Percentiles rank a stretch among this genome's conserved stretches.
Conservation (phyloP, 2,329 filamentous ascomycete species). For the Exophiala sp. region DNA sequence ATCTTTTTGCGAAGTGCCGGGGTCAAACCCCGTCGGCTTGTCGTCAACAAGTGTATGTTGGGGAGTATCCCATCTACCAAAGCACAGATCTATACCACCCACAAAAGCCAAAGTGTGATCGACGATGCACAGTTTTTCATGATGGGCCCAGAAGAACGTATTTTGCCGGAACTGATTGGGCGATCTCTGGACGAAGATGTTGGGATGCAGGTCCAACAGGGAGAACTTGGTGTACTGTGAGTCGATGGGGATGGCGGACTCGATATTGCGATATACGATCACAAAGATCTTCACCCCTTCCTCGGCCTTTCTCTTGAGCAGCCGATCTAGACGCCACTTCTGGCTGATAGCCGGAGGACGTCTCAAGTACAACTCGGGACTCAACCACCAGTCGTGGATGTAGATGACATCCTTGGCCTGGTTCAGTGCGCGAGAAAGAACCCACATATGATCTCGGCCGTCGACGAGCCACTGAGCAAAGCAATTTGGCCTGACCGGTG, state of each 20-base stretch:
- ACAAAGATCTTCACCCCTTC: constrained; percentile 97
- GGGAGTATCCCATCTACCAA: constrained; percentile 94
- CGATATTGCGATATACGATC: constrained; percentile 96
- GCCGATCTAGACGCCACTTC: constrained; percentile 90
- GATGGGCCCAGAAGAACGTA: constrained; percentile 98
- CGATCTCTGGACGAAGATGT: constrained; percentile 91
- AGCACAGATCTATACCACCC: constrained; percentile 92
- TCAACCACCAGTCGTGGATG: constrained; percentile 99
- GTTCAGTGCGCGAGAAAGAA: constrained; percentile 90
- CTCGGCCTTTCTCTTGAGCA: constrained; percentile 86
- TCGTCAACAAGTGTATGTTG: constrained; percentile 88
- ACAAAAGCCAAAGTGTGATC: constrained; percentile 95
- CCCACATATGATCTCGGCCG: constrained; percentile 98
- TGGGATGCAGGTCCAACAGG: constrained; percentile 87
- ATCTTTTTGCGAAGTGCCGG: constrained; percentile 69
- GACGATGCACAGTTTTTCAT: constrained; percentile 95
- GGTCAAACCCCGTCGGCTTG: constrained; percentile 89
- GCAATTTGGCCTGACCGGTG: constrained; percentile 76
- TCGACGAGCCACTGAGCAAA: constrained; percentile 97
- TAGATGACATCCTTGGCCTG: constrained; percentile 98
- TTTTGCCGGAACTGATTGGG: constrained; percentile 98
- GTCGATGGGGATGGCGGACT: constrained; percentile 93
- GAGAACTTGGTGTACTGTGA: constrained; percentile 98
- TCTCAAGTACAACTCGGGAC: constrained; percentile 90
- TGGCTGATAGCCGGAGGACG: constrained; percentile 92